Evolutionary conservation across 208 protist genomes (phyloP).

Genomic region (Porcisia hertigi): DNA sequence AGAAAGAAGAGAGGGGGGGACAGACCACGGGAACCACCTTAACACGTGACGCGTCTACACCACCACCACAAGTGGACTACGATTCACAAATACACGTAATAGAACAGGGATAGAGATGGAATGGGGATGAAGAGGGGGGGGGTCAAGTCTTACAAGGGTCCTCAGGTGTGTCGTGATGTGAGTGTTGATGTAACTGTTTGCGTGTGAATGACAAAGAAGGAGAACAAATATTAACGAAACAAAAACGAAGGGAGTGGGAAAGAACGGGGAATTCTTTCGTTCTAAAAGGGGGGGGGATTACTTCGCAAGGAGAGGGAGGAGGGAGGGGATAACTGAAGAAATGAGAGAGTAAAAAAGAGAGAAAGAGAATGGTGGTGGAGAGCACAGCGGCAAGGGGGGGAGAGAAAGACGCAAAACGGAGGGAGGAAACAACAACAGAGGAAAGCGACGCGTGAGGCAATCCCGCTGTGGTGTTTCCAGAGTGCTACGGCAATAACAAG

Average conservation of each 20-base stretch:
- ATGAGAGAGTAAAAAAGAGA: background rate
- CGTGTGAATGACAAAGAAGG: background rate
- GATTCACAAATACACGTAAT: background rate
- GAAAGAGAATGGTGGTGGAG: background rate
- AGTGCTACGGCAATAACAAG: too few species aligned
- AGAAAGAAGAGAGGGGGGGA: background rate
- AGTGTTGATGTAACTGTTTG: background rate
- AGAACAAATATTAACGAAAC: background rate
- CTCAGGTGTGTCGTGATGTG: background rate
- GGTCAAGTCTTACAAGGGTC: background rate
- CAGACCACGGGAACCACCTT: background rate
- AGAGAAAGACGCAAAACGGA: background rate
- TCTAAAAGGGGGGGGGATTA: background rate
- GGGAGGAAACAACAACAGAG: background rate
- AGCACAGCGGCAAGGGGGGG: background rate
- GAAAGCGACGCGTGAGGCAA: background rate
- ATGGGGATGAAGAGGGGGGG: background rate
- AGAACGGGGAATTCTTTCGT: background rate
- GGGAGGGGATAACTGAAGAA: too few species aligned
- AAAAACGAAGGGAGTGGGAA: background rate
- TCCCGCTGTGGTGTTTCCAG: too few species aligned
- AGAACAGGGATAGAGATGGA: background rate
- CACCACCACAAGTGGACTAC: background rate
- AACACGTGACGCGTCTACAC: background rate
- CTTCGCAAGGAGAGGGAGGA: background rate